Conservation (phyloP, 164 flowering plant species). For the Stephania yunnanensis region DNA sequence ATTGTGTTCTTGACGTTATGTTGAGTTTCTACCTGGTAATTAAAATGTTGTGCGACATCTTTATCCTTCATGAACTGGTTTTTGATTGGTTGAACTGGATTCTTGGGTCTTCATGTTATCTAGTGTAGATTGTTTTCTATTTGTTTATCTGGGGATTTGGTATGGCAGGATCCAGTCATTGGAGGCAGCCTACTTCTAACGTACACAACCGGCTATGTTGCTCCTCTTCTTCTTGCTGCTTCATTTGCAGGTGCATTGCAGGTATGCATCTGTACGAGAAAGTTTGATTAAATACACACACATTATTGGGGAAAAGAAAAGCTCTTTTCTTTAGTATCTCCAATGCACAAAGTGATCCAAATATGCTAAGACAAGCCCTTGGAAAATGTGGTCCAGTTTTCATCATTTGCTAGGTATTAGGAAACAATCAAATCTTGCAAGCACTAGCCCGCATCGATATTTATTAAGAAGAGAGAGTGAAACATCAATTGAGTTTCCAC, state of each 20-base stretch:
- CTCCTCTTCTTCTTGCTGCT: conserved; percentile 95
- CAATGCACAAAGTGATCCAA: not conserved
- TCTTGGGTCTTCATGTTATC: no score
- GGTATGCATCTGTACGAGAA: conserved; percentile 29
- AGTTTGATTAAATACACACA: not conserved
- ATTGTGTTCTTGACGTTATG: not conserved
- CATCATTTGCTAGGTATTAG: not conserved
- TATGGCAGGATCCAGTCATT: conserved; percentile 75
- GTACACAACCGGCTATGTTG: conserved; percentile 93
- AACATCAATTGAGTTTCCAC: not conserved
- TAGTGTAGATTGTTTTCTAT: not conserved
- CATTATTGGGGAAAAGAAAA: not conserved
- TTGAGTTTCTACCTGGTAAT: no score
- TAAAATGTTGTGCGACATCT: not conserved
- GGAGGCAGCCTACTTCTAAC: conserved; percentile 93
- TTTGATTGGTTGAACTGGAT: not conserved
- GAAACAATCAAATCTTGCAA: not conserved
- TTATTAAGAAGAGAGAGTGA: not conserved
- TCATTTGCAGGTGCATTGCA: conserved; percentile 98
- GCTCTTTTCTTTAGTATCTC: not conserved
- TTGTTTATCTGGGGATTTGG: not conserved
- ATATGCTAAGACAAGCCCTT: not conserved
- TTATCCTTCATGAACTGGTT: not conserved
- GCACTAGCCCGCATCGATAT: not conserved
- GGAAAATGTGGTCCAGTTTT: not conserved